A percentile compares a stretch with the other conserved stretches of the same genome.
Evolutionary conservation across 2,329 filamentous ascomycete species (phyloP).

Genomic region (Aspergillus hortae): DNA sequence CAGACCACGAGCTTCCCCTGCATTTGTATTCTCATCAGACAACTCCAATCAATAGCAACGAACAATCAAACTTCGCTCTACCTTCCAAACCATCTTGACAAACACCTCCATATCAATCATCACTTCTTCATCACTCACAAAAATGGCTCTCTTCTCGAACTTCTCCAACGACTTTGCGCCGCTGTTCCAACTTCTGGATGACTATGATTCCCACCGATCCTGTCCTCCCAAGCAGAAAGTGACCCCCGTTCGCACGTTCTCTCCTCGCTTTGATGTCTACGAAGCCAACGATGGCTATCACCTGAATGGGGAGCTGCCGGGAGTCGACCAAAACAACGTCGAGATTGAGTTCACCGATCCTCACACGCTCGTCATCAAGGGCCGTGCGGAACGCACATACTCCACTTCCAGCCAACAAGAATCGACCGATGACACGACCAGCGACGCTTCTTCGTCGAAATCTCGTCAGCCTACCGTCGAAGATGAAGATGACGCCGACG

Average conservation of each 20-base stretch:
- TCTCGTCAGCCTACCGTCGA: constrained; percentile 51
- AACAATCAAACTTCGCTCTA: background rate
- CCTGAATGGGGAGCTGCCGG: constrained; percentile 45
- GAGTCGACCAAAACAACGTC: constrained; percentile 41
- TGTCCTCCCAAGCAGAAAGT: constrained; percentile 14
- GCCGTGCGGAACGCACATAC: constrained; percentile 35
- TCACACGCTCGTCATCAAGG: constrained; percentile 43
- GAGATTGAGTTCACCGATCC: constrained; percentile 47
- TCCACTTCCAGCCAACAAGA: background rate
- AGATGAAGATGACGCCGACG: constrained; percentile 43
- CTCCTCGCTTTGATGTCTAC: constrained; percentile 43
- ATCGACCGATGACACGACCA: background rate
- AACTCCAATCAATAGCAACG: background rate
- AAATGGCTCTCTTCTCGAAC: constrained; percentile 40
- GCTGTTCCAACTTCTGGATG: constrained; percentile 42
- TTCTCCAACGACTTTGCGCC: constrained; percentile 36
- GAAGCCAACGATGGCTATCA: constrained; percentile 40
- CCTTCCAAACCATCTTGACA: background rate
- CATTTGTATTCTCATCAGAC: background rate
- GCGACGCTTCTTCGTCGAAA: constrained; percentile 20
- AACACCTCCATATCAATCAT: background rate
- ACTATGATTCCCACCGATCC: constrained; percentile 36
- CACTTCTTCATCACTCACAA: background rate
- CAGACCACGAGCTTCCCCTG: background rate
- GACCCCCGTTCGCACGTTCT: constrained; percentile 29